phyloP scores from a whole-genome alignment of 345 rosid species.

The Ceriops tagal region DNA sequence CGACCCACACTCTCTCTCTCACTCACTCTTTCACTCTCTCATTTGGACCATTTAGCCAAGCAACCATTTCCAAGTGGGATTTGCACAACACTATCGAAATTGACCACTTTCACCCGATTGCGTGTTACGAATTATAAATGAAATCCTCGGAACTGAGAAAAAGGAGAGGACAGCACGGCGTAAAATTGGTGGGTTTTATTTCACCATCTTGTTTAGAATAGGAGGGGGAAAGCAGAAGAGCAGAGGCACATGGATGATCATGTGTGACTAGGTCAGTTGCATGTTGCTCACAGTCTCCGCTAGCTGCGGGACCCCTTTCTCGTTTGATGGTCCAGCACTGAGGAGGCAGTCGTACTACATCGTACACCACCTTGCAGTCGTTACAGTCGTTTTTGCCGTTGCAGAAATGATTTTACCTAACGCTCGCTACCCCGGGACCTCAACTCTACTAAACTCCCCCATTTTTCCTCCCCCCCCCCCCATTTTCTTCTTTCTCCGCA shows the following conservation, averaged over 20 bases:
- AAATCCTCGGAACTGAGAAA: not conserved
- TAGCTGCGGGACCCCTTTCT: not conserved
- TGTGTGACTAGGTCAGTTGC: not conserved
- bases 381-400: not conserved
- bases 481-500: too few species aligned
- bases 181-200: not conserved
- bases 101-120: not conserved
- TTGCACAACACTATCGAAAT: not conserved
- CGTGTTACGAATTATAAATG: not conserved
- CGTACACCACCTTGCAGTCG: not conserved
- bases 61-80: not conserved
- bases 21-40: not conserved
- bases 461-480: too few species aligned
- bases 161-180: not conserved
- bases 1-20: not conserved
- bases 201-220: not conserved
- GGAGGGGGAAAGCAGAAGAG: not conserved
- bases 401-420: not conserved
- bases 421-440: too few species aligned
- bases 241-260: not conserved
- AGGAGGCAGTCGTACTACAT: not conserved
- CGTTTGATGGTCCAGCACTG: not conserved
- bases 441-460: too few species aligned
- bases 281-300: not conserved
- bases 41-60: not conserved